These are phyloP conservation scores for Combretum micranthum DNA, from an alignment of 345 rosid species.

Conservation along the genomic window DNA sequence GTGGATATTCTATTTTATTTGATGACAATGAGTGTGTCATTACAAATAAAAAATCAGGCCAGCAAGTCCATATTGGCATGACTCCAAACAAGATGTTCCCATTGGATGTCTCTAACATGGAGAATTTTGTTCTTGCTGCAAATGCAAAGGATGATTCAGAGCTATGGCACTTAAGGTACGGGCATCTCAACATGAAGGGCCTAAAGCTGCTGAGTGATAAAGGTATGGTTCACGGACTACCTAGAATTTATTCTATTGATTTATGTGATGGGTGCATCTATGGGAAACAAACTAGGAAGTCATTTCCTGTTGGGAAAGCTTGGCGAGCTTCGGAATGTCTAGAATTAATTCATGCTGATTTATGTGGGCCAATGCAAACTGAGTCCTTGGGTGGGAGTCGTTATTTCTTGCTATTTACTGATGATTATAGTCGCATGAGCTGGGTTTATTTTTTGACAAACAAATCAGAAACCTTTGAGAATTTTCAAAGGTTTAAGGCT, in stretches of 20 bases:
- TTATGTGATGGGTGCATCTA: neutral
- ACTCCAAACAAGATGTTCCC: neutral
- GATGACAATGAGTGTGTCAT: no score
- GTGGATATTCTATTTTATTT: no score
- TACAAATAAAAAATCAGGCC: no score
- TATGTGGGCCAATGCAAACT: neutral
- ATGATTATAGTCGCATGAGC: slow-evolving; percentile 5
- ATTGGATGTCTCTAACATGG: neutral
- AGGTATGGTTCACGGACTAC: neutral
- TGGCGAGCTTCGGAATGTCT: slow-evolving; percentile 8
- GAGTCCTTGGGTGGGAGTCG: slow-evolving; percentile 5
- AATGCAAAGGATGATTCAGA: no score
- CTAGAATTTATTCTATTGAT: neutral
- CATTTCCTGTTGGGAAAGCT: neutral
- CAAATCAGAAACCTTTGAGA: neutral
- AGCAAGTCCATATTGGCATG: no score
- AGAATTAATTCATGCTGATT: slow-evolving; percentile 7
- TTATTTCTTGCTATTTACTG: neutral
- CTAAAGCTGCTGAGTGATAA: neutral
- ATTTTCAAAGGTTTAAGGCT: neutral
- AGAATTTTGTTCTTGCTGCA: no score
- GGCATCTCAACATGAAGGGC: no score
- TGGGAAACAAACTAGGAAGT: neutral
- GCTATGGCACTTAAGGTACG: no score
- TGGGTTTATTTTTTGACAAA: slow-evolving; percentile 5